Conservation (phyloP, 306 rosid genomes). For the Gillenia trifoliata region DNA sequence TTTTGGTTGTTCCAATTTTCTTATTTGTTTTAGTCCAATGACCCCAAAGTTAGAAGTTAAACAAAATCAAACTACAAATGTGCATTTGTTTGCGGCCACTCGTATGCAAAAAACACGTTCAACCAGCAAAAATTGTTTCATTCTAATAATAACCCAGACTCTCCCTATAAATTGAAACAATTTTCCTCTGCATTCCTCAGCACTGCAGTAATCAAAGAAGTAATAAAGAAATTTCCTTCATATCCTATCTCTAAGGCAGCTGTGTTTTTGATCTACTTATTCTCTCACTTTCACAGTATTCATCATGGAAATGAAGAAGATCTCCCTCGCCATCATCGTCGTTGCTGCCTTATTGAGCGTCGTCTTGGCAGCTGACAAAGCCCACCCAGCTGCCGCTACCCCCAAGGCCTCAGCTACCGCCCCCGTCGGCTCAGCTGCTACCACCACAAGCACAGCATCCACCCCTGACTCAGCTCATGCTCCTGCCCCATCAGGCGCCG, state of each 20-base stretch:
- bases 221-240: background rate
- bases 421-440: background rate
- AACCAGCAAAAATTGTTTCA: background rate
- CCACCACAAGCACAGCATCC: background rate
- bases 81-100: background rate
- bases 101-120: background rate
- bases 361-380: background rate
- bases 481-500: background rate
- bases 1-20: background rate
- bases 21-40: background rate
- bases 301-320: slow-evolving; percentile 20
- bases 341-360: background rate
- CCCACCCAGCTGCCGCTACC: background rate
- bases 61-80: background rate
- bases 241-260: background rate
- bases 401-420: background rate
- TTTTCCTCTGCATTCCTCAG: background rate
- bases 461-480: slow-evolving; percentile 7
- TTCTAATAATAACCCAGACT: background rate
- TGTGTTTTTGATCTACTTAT: background rate
- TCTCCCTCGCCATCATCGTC: background rate
- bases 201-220: background rate
- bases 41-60: background rate
- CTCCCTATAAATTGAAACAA: background rate
- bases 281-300: background rate